A percentile compares a stretch with the other conserved stretches of the same genome.
These are phyloP conservation scores for Craterostigma plantagineum DNA, from an alignment of 257 asterid genomes.

Conservation along the genomic window DNA sequence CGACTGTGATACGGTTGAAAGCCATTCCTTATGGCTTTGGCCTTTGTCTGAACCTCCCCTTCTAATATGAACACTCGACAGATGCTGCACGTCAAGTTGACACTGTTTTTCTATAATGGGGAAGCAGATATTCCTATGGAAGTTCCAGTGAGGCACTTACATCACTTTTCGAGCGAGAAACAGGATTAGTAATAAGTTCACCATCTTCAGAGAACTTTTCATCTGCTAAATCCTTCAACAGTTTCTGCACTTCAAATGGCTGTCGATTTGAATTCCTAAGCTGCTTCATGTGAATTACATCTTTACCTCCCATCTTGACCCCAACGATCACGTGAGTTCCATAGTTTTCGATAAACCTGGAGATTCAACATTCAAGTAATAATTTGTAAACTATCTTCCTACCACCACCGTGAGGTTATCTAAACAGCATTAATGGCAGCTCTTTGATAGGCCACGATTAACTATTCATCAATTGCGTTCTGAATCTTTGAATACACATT, in stretches of 20 bases:
- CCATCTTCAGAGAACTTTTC: slow-evolving; percentile 45
- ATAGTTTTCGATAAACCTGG: slow-evolving; percentile 85
- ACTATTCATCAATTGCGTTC: no score
- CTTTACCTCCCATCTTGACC: slow-evolving; percentile 98
- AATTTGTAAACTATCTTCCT: neutral
- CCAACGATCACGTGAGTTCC: slow-evolving; percentile 90
- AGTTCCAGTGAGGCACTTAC: slow-evolving; percentile 22
- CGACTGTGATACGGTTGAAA: slow-evolving; percentile 68
- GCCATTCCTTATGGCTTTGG: slow-evolving; percentile 86
- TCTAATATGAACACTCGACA: slow-evolving; percentile 49
- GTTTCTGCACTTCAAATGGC: slow-evolving; percentile 64
- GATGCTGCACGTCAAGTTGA: slow-evolving; percentile 35
- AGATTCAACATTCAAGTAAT: slow-evolving; percentile 19
- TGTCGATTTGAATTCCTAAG: slow-evolving; percentile 62
- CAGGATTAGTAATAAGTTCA: slow-evolving; percentile 14
- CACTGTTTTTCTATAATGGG: slow-evolving; percentile 3
- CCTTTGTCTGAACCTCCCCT: slow-evolving; percentile 67
- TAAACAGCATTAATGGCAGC: neutral
- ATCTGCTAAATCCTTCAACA: slow-evolving; percentile 73
- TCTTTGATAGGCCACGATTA: no score
- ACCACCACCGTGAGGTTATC: neutral
- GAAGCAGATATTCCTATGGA: slow-evolving; percentile 1
- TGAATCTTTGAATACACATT: neutral
- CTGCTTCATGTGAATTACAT: slow-evolving; percentile 82
- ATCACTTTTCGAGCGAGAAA: slow-evolving; percentile 59